phyloP scores from a whole-genome alignment of 1,284 basidiomycete genomes.

The Ustilago trichophora region DNA sequence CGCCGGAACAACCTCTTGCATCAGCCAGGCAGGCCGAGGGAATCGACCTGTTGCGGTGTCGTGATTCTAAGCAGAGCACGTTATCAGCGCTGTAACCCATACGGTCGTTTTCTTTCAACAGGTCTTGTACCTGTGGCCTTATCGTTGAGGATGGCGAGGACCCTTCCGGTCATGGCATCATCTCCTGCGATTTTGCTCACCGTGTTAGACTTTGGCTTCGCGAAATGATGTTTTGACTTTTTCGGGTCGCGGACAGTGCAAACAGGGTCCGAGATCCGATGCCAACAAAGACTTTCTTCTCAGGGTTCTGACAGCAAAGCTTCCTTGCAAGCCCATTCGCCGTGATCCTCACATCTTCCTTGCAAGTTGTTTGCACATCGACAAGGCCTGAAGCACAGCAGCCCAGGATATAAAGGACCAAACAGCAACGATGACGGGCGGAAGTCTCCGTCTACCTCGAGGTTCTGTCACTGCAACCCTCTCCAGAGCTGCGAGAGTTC shows the following conservation, averaged over 20 bases:
- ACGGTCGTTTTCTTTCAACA: constrained; percentile 11
- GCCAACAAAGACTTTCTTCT: constrained; percentile 30
- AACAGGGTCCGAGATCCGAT: constrained; percentile 27
- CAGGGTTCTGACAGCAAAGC: too few species aligned
- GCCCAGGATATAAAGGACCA: background rate
- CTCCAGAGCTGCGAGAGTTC: background rate
- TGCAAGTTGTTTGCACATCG: background rate
- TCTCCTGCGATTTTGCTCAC: background rate
- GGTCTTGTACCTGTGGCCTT: constrained; percentile 4
- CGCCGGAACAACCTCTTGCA: too few species aligned
- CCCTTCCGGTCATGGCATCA: constrained; percentile 41
- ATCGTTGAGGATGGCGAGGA: constrained; percentile 34
- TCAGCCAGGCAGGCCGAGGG: too few species aligned
- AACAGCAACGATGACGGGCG: background rate
- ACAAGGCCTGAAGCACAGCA: background rate
- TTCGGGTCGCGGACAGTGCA: background rate
- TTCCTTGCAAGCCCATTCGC: too few species aligned
- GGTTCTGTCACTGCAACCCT: background rate
- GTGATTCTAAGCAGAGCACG: constrained; percentile 7
- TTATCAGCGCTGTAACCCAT: constrained; percentile 10
- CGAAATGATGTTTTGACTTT: too few species aligned
- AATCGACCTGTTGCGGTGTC: constrained; percentile 16
- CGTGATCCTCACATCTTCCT: too few species aligned
- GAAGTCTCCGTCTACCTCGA: background rate
- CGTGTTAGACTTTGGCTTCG: background rate